A percentile compares a stretch with the other conserved stretches of the same genome.
phyloP scores from a whole-genome alignment of 2,329 filamentous ascomycete species.

The Talaromyces sp. region DNA sequence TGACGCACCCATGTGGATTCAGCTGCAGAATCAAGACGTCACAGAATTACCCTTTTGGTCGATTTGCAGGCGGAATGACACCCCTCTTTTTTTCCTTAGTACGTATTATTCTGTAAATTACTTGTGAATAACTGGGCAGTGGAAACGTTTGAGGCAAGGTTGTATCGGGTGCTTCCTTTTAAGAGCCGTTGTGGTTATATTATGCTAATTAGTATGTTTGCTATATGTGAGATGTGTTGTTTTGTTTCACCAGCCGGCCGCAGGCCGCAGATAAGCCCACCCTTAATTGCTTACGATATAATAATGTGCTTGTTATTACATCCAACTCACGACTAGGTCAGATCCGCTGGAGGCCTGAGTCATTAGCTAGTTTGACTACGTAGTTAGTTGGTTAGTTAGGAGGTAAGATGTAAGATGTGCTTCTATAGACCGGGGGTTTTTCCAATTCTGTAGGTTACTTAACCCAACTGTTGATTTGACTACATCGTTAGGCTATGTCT shows the following conservation, averaged over 20 bases:
- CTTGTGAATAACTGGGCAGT: not conserved
- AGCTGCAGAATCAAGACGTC: not conserved
- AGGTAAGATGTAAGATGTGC: not conserved
- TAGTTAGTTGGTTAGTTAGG: not conserved
- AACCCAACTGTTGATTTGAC: not conserved
- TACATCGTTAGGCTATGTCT: no score
- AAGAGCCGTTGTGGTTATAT: not conserved
- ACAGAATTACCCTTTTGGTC: not conserved
- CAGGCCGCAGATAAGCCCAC: no score
- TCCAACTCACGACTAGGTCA: no score
- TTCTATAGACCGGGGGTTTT: not conserved
- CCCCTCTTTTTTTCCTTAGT: not conserved
- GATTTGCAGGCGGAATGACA: not conserved
- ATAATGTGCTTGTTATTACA: no score
- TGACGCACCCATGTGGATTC: not conserved
- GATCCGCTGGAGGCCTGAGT: not conserved
- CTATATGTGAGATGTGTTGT: no score
- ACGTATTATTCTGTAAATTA: not conserved
- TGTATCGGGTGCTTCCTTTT: not conserved
- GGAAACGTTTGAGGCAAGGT: not conserved
- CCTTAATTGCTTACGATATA: no score
- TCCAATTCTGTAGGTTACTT: not conserved
- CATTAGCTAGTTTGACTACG: not conserved
- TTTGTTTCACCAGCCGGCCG: not conserved
- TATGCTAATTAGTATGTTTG: no score